A percentile compares a stretch with the other conserved stretches of the same genome.
Conservation (phyloP, 345 rosid genomes). For the Ceriops tagal region DNA sequence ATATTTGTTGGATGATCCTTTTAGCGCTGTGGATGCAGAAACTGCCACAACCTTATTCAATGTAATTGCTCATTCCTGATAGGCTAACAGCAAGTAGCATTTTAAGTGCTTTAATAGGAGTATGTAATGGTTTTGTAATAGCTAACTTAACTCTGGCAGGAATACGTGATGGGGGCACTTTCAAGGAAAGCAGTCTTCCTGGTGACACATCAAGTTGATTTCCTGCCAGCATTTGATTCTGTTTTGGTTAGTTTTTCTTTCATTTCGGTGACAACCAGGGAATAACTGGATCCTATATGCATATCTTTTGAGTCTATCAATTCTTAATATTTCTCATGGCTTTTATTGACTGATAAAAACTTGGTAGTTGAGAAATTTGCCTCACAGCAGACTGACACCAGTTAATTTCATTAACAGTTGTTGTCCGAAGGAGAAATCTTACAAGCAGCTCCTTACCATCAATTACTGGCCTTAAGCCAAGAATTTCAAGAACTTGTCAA, state of each 20-base stretch:
- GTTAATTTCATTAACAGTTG: conserved; percentile 43
- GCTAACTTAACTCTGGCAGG: conserved; percentile 49
- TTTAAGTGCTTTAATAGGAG: too few relatives aligned
- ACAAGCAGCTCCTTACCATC: conserved; percentile 65
- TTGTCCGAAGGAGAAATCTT: conserved; percentile 87
- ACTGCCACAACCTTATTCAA: conserved; percentile 87
- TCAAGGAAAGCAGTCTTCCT: conserved; percentile 67
- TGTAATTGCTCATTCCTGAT: conserved; percentile 34
- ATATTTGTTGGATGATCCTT: conserved; percentile 91
- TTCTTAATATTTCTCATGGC: too few relatives aligned
- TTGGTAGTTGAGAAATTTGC: too few relatives aligned
- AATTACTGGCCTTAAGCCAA: conserved; percentile 53
- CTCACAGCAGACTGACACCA: not conserved
- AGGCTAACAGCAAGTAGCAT: not conserved
- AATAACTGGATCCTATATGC: not conserved
- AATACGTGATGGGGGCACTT: conserved; percentile 75
- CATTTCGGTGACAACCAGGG: not conserved
- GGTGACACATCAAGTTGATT: conserved; percentile 97
- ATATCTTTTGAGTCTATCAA: not conserved
- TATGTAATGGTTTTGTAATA: not conserved
- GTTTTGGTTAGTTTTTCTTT: conserved; percentile 60
- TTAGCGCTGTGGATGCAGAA: conserved; percentile 95
- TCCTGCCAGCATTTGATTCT: conserved; percentile 81
- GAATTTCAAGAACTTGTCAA: conserved; percentile 85
- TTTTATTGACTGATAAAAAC: too few relatives aligned